phyloP scores from a whole-genome alignment of 2,329 filamentous ascomycete genomes.

The Zasmidium citrigriseum region DNA sequence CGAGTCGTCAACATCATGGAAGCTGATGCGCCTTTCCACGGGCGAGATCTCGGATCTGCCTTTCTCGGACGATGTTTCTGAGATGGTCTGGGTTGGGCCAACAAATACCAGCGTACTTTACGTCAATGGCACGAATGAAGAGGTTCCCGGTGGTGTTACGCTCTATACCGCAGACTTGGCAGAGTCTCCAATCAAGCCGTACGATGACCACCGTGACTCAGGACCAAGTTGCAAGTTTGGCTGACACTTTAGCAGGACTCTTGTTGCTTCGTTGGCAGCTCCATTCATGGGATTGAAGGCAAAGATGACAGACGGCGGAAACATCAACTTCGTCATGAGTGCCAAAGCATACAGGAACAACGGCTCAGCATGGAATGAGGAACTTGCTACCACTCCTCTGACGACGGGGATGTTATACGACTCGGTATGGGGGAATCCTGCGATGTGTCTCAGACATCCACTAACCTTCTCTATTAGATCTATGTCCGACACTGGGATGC shows the following conservation, averaged over 20 bases:
- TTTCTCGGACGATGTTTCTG: slow-evolving; percentile 23
- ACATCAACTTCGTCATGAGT: slow-evolving; percentile 30
- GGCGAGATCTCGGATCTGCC: slow-evolving; percentile 27
- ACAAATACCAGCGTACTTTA: slow-evolving; percentile 34
- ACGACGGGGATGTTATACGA: slow-evolving; percentile 53
- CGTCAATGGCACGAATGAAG: slow-evolving; percentile 27
- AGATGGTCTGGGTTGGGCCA: slow-evolving; percentile 34
- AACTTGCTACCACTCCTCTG: slow-evolving; percentile 47
- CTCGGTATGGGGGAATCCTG: too few species aligned
- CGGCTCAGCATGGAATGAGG: slow-evolving; percentile 48
- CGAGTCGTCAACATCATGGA: slow-evolving; percentile 24
- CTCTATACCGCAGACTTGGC: slow-evolving; percentile 42
- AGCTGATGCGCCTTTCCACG: slow-evolving; percentile 24
- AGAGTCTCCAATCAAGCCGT: slow-evolving; percentile 21
- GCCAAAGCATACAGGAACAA: slow-evolving; percentile 30
- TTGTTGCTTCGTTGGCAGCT: slow-evolving; percentile 34
- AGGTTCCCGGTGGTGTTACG: slow-evolving; percentile 33
- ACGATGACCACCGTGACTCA: neutral
- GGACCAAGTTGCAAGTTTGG: neutral
- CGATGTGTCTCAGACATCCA: too few species aligned
- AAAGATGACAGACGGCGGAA: slow-evolving; percentile 25
- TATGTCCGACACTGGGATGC: slow-evolving; percentile 58
- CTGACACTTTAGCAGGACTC: slow-evolving; percentile 8
- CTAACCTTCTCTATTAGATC: too few species aligned
- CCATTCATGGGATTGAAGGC: slow-evolving; percentile 44